Conservation (phyloP, 2,329 filamentous ascomycete genomes). For the Beauveria rudraprayagi region DNA sequence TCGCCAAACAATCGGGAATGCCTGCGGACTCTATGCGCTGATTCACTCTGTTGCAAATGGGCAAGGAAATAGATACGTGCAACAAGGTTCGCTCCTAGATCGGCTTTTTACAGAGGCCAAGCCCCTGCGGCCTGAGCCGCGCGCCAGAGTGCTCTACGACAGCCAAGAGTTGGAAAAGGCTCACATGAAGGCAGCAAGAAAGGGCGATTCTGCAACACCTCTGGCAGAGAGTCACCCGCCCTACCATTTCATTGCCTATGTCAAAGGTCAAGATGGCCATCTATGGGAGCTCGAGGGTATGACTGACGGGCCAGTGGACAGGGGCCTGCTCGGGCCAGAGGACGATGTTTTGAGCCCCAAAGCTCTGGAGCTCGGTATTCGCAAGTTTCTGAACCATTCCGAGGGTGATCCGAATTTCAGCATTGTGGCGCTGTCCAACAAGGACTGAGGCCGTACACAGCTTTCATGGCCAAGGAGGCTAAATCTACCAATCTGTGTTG, state of each 20-base stretch:
- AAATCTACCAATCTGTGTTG: no score
- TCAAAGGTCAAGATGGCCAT: conserved; percentile 54
- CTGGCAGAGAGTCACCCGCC: conserved; percentile 53
- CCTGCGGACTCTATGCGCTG: conserved; percentile 72
- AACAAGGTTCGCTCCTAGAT: conserved; percentile 45
- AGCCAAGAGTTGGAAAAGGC: conserved; percentile 62
- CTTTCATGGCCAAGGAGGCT: background rate
- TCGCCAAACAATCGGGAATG: conserved; percentile 75
- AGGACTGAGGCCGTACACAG: background rate
- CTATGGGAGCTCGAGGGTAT: conserved; percentile 77
- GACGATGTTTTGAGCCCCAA: conserved; percentile 59
- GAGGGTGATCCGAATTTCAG: conserved; percentile 31
- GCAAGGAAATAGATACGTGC: conserved; percentile 45
- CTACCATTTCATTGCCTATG: conserved; percentile 75
- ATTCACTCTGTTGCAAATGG: conserved; percentile 69
- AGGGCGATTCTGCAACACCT: conserved; percentile 61
- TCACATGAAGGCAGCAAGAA: conserved; percentile 59
- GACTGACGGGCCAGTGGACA: conserved; percentile 63
- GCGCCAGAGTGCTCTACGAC: conserved; percentile 65
- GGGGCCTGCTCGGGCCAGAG: conserved; percentile 44
- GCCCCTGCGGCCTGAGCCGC: conserved; percentile 47
- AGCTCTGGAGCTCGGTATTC: conserved; percentile 55
- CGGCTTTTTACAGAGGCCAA: conserved; percentile 54
- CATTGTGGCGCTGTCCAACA: conserved; percentile 28
- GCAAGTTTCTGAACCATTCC: conserved; percentile 31